phyloP scores from a whole-genome alignment of 257 asterid genomes.

The Solanum paucissectum region DNA sequence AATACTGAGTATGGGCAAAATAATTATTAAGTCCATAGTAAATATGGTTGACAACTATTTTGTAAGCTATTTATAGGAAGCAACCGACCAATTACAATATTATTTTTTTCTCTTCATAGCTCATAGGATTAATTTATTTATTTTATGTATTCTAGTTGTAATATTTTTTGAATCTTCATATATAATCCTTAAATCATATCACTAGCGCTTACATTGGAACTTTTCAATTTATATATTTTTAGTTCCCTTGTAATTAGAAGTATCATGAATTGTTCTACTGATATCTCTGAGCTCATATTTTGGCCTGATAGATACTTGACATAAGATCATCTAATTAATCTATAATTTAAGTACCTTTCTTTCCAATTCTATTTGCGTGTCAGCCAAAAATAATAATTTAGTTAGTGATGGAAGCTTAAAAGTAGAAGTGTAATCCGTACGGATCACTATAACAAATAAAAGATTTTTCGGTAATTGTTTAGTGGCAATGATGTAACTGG shows the following conservation, averaged over 20 bases:
- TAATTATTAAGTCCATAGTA: not conserved
- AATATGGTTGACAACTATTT: not conserved
- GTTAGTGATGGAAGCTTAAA: not conserved
- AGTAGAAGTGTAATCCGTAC: no score
- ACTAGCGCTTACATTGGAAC: not conserved
- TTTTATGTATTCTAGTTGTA: not conserved
- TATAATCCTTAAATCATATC: not conserved
- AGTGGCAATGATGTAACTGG: no score
- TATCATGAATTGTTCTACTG: no score
- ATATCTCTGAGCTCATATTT: not conserved
- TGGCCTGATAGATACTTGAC: not conserved
- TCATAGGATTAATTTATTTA: not conserved
- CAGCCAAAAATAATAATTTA: no score
- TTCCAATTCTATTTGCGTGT: no score
- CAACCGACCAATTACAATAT: not conserved
- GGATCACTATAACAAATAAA: no score
- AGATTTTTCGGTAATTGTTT: no score
- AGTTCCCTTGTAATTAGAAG: not conserved
- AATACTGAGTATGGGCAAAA: not conserved
- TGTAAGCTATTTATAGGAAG: not conserved
- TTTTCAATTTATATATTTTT: not conserved
- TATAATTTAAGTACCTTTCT: no score
- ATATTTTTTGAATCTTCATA: not conserved
- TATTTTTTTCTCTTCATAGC: not conserved
- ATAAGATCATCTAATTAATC: no score